Conservation (phyloP, 331 rosid genomes). For the Quercus phellos region DNA sequence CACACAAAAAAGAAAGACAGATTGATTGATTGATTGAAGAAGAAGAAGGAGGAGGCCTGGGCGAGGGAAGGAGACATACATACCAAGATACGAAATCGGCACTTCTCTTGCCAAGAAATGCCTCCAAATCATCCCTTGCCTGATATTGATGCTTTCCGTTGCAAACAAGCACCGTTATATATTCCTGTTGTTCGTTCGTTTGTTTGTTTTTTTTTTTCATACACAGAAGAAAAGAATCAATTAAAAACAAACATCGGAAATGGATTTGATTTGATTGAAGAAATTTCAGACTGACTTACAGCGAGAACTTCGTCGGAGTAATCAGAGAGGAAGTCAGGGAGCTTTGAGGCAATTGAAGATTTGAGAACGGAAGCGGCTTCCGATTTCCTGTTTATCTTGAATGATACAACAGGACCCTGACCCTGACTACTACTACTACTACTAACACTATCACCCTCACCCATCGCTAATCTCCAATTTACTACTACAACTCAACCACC, state of each 20-base stretch:
- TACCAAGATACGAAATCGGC: conserved; percentile 31
- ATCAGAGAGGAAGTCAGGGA: conserved; percentile 13
- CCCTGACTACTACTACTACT: background rate
- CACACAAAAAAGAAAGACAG: background rate
- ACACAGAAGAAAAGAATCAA: no score
- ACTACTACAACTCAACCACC: no score
- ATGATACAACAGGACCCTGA: conserved; percentile 3
- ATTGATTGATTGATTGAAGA: background rate
- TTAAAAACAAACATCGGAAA: no score
- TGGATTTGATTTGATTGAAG: no score
- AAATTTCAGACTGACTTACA: background rate
- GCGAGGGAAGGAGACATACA: background rate
- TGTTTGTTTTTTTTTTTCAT: no score
- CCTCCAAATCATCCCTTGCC: conserved; percentile 29
- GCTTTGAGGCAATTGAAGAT: conserved; percentile 19
- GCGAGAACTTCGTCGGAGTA: conserved; percentile 19
- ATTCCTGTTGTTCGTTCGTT: conserved; percentile 10
- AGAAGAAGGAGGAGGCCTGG: background rate
- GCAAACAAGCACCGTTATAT: conserved; percentile 28
- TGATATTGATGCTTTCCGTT: conserved; percentile 33
- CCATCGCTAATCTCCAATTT: no score
- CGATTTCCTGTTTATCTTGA: conserved; percentile 19
- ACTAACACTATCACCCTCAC: no score
- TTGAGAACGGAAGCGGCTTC: conserved; percentile 7
- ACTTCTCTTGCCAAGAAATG: conserved; percentile 19